phyloP scores from a whole-genome alignment of 371 early-diverging fungal species.

The Batrachochytrium dendrobatidis region DNA sequence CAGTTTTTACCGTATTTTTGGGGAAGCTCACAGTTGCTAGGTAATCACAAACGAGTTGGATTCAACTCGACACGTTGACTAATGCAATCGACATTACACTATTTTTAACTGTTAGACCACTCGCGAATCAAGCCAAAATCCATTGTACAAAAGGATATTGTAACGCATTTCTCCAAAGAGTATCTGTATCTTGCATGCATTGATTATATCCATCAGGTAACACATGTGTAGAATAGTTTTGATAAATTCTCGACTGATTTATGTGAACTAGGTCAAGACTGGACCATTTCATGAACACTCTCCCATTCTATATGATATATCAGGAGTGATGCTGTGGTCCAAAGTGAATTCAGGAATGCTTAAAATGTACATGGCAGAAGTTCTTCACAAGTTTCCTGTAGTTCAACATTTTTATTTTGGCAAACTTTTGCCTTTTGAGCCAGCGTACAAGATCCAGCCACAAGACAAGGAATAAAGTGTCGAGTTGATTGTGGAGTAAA shows the following conservation, averaged over 20 bases:
- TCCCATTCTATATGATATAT: slow-evolving; percentile 95
- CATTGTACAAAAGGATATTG: slow-evolving; percentile 72
- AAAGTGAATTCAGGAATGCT: slow-evolving; percentile 94
- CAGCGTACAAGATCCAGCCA: not conserved
- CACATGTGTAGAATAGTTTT: slow-evolving; percentile 13
- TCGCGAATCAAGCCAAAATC: slow-evolving; percentile 65
- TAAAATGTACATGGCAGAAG: slow-evolving; percentile 97
- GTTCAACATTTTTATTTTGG: slow-evolving; percentile 99
- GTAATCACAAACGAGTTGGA: too few relatives aligned
- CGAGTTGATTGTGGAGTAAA: too few relatives aligned
- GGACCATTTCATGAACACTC: slow-evolving; percentile 70
- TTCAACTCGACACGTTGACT: too few relatives aligned
- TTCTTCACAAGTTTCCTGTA: slow-evolving; percentile 91
- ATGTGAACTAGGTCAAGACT: slow-evolving; percentile 24
- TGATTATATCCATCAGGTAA: slow-evolving; percentile 70
- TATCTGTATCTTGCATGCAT: slow-evolving; percentile 94
- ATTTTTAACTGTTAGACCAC: slow-evolving; percentile 56
- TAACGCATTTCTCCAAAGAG: slow-evolving; percentile 71
- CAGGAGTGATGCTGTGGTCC: slow-evolving; percentile 82
- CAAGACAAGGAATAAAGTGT: too few relatives aligned
- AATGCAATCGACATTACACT: not conserved
- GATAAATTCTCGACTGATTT: slow-evolving; percentile 30
- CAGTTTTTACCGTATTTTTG: slow-evolving; percentile 96
- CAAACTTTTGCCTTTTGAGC: slow-evolving; percentile 33
- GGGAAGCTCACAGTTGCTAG: slow-evolving; percentile 82